Evolutionary conservation across 1,284 basidiomycete genomes (phyloP).

Genomic region (Microbotryum violaceum): DNA sequence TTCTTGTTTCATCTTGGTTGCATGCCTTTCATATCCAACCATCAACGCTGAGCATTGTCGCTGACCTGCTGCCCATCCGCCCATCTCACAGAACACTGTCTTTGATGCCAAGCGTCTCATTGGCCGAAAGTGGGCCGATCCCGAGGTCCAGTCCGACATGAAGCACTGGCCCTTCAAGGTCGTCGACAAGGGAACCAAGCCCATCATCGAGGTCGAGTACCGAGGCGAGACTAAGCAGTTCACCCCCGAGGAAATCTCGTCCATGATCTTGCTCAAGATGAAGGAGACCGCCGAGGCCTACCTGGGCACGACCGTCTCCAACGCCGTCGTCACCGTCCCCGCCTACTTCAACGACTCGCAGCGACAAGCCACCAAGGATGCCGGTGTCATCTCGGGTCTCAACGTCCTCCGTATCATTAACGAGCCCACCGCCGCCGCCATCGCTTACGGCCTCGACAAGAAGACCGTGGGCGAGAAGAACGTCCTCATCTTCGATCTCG

Average conservation of each 20-base stretch:
- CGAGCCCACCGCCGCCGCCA: slow-evolving; percentile 89
- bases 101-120: slow-evolving; percentile 88
- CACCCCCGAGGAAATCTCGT: slow-evolving; percentile 92
- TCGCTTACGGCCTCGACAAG: slow-evolving; percentile 84
- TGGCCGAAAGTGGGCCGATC: slow-evolving; percentile 73
- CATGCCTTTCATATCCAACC: too few relatives aligned
- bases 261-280: slow-evolving; percentile 92
- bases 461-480: slow-evolving; percentile 81
- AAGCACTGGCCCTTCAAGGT: slow-evolving; percentile 86
- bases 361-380: slow-evolving; percentile 91
- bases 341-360: slow-evolving; percentile 98
- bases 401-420: slow-evolving; percentile 96
- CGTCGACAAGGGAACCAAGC: slow-evolving; percentile 71
- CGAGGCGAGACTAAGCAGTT: slow-evolving; percentile 88
- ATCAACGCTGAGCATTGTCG: neutral
- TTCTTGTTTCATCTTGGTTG: too few relatives aligned
- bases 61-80: neutral
- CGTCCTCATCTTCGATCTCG: slow-evolving; percentile 94
- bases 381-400: slow-evolving; percentile 78
- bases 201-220: slow-evolving; percentile 80
- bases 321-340: slow-evolving; percentile 65
- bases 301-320: slow-evolving; percentile 70
- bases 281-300: slow-evolving; percentile 97
- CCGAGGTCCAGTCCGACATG: slow-evolving; percentile 87
- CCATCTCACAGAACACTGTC: slow-evolving; percentile 49